Evolutionary conservation across 2,329 filamentous ascomycete genomes (phyloP), one percentile per base, ranked within the genome.

Genomic region (Samsoniella hepiali): DNA sequence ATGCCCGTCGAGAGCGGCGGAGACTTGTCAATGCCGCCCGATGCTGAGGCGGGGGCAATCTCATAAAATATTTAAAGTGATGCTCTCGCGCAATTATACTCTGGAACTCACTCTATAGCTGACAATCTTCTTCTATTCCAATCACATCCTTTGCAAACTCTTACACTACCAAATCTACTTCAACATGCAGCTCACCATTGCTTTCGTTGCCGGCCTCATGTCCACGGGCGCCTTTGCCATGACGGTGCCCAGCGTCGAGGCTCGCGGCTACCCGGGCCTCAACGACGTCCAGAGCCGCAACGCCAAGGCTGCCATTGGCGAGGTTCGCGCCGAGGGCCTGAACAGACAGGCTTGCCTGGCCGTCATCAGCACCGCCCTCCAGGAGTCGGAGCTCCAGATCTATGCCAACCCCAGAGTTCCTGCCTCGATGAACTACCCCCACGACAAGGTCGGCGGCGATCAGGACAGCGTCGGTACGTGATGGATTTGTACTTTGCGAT

Each of bases 381-480:
- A 55, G 17, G 59, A 62, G 53, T 55, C 50, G 9, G 49, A 49
- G 17, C 50, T 62, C 29, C 59, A 55, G 40, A 62, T 62, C 40
- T 62, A 62, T 11, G 59, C 59, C 50, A 62, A 62, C 59, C 29
- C 40, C 34, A 15, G 38, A 2, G 59, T 62, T 8, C 59, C 59
- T 7, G 59, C 40, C 31, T 62, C 59, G 22, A 45, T 62, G 31
- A 62, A 62, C 17, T 62, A 47, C 34, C 40, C 40, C 31, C 59
- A 62, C 51, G 59, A 62, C 51, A 45, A 38, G 42, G 59, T 62
- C 5, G 59, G 59, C 13, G 53, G 59, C 29, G 59, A 62, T 11
- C 59, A 62, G 50, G 59, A 62, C 40, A 55, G 50, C n/a, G 51
- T 62, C 36, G 58, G 58, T 60, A 51, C 40, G 58, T 60, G 9